Evolutionary conservation across 371 early-diverging fungal species (phyloP).

Genomic region (Mortierella sp.): DNA sequence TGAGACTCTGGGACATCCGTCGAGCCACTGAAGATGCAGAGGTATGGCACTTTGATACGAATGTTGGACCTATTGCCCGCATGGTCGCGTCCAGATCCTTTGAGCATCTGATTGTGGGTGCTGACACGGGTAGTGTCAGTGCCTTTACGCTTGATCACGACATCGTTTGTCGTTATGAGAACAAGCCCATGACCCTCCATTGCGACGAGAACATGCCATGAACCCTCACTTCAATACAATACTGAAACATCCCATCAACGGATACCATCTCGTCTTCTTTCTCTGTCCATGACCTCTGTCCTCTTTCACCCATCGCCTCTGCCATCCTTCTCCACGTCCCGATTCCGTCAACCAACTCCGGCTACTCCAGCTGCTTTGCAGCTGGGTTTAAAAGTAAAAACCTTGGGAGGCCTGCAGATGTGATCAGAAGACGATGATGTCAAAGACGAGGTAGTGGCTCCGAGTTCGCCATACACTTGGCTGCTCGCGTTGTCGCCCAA

Average conservation of each 20-base stretch:
- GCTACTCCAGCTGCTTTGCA: too few relatives aligned
- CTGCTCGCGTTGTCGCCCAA: too few relatives aligned
- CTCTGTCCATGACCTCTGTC: too few relatives aligned
- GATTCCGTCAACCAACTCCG: too few relatives aligned
- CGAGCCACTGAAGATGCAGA: conserved; percentile 36
- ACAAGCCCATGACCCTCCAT: conserved; percentile 24
- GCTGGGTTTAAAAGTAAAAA: too few relatives aligned
- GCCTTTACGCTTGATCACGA: conserved; percentile 26
- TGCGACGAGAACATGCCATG: conserved; percentile 1
- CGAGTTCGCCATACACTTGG: too few relatives aligned
- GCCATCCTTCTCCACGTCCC: too few relatives aligned
- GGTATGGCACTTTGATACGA: conserved; percentile 30
- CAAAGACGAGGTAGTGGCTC: too few relatives aligned
- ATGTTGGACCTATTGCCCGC: conserved; percentile 36
- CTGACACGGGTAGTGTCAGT: conserved; percentile 35
- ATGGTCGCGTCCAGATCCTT: conserved; percentile 18
- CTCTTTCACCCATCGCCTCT: too few relatives aligned
- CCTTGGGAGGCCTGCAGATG: too few relatives aligned
- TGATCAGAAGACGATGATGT: too few relatives aligned
- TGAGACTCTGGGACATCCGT: conserved; percentile 46
- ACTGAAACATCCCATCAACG: background rate
- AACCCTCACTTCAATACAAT: background rate
- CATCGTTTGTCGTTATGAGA: conserved; percentile 22
- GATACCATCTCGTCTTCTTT: too few relatives aligned
- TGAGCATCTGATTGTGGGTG: conserved; percentile 32